Conservation (phyloP, 768 basidiomycete genomes). For the Multifurca ochricompacta region DNA sequence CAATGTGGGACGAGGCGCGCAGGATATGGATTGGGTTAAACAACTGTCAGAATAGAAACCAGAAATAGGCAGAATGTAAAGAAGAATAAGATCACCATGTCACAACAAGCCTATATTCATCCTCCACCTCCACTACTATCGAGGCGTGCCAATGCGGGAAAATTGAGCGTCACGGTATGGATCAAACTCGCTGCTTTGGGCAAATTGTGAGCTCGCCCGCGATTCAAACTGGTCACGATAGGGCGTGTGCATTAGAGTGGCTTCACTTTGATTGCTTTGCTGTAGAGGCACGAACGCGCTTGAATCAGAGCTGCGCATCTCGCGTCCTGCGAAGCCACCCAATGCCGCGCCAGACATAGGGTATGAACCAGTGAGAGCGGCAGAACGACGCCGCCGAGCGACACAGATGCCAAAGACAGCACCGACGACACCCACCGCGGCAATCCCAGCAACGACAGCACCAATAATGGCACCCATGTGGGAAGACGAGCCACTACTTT, state of each 20-base stretch:
- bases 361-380: constrained; percentile 27
- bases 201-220: constrained; percentile 18
- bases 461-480: constrained; percentile 42
- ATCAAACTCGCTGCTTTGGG: constrained; percentile 31
- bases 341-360: constrained; percentile 32
- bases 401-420: constrained; percentile 46
- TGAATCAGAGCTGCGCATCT: constrained; percentile 48
- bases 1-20: not conserved
- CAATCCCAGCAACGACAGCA: constrained; percentile 45
- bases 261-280: constrained; percentile 48
- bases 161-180: constrained; percentile 28
- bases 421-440: constrained; percentile 43
- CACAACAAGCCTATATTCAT: not conserved
- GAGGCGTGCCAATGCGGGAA: constrained; percentile 24
- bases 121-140: constrained; percentile 2
- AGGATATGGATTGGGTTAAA: not conserved
- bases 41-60: not conserved
- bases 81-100: not conserved
- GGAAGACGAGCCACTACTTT: constrained; percentile 26
- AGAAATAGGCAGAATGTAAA: not conserved
- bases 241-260: constrained; percentile 30
- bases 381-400: constrained; percentile 43
- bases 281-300: constrained; percentile 67
- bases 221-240: constrained; percentile 30
- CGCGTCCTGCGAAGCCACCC: constrained; percentile 26